A percentile compares a stretch with the other conserved stretches of the same genome.
Evolutionary conservation across 164 flowering plant genomes (phyloP).

Genomic region (Litsea cubeba): DNA sequence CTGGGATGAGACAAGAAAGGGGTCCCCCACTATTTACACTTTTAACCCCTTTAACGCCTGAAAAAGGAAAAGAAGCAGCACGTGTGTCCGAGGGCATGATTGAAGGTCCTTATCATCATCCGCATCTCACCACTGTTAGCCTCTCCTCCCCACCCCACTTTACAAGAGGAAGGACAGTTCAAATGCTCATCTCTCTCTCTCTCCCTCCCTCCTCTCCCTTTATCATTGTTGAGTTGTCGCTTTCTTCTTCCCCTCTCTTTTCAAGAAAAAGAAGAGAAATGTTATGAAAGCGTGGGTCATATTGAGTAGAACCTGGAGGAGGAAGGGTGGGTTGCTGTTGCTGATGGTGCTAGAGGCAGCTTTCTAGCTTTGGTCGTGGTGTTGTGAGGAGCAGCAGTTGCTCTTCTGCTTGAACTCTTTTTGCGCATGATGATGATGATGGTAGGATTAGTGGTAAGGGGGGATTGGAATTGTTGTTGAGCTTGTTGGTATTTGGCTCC

Average conservation of each 20-base stretch:
- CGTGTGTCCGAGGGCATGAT: too few species aligned
- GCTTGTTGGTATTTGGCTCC: conserved; percentile 16
- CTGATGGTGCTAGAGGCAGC: conserved; percentile 22
- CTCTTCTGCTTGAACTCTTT: conserved; percentile 48
- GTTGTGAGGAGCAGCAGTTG: conserved; percentile 28
- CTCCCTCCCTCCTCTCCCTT: background rate
- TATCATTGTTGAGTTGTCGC: background rate
- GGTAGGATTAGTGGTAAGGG: background rate
- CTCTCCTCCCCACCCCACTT: background rate
- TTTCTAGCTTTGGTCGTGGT: conserved; percentile 12
- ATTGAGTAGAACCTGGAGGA: conserved; percentile 12
- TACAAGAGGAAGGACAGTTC: background rate
- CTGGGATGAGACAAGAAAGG: too few species aligned
- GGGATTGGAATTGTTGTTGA: background rate
- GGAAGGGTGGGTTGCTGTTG: background rate
- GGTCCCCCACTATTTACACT: background rate
- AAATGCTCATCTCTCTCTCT: background rate
- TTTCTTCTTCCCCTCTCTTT: background rate
- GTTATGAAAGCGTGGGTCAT: background rate
- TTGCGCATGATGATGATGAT: conserved; percentile 19
- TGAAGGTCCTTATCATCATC: too few species aligned
- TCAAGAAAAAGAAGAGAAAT: background rate
- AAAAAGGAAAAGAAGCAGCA: too few species aligned
- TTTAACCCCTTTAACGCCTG: too few species aligned
- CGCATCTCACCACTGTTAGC: too few species aligned